Evolutionary conservation across 2,329 filamentous ascomycete species (phyloP).

Genomic region (Diaporthe aspalathi): DNA sequence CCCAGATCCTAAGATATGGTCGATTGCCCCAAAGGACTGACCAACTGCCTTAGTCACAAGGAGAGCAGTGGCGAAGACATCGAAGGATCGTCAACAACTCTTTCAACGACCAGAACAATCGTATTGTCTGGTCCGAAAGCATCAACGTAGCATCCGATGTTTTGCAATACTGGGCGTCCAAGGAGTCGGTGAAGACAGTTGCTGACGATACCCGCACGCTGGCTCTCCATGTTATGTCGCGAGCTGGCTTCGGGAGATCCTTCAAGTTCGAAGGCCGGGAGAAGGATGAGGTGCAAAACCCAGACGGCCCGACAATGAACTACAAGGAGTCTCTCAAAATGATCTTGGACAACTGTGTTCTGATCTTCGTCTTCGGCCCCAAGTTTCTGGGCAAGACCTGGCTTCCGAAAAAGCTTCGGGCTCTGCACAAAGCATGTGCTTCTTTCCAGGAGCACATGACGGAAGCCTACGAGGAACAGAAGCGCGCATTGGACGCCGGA

Average conservation of each 20-base stretch:
- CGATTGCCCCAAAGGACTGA: no score
- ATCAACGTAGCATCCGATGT: conserved; percentile 12
- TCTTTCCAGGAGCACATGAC: conserved; percentile 43
- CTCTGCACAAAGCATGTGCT: no score
- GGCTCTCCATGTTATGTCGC: conserved; percentile 18
- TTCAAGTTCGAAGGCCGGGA: conserved; percentile 41
- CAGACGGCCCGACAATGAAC: conserved; percentile 25
- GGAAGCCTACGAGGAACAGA: conserved; percentile 47
- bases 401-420: no score
- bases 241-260: conserved; percentile 20
- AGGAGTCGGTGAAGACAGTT: not conserved
- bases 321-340: conserved; percentile 25
- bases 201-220: conserved; percentile 29
- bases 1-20: no score
- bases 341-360: conserved; percentile 46
- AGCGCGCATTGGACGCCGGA: conserved; percentile 15
- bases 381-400: conserved; percentile 32
- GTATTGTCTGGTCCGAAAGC: conserved; percentile 26
- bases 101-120: conserved; percentile 32
- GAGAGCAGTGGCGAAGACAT: conserved; percentile 17
- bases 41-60: conserved; percentile 5
- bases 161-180: conserved; percentile 17
- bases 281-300: not conserved
- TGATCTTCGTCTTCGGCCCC: conserved; percentile 44
- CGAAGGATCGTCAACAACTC: conserved; percentile 7